phyloP scores from a whole-genome alignment of 306 rosid species.

The Erythrophleum fordii region DNA sequence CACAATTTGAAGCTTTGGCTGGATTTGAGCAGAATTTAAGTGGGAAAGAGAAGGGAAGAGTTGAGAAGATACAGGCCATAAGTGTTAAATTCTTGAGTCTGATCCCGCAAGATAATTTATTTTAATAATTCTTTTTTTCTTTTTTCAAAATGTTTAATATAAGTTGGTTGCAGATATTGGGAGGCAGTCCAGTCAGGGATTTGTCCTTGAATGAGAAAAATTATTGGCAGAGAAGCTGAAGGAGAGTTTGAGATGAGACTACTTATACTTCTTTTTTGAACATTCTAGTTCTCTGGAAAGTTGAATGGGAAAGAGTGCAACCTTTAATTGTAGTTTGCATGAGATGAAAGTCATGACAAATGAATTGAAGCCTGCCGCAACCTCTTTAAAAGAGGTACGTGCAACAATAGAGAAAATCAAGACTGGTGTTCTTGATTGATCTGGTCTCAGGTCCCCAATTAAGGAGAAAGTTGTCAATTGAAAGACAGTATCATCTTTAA shows the following conservation, averaged over 20 bases:
- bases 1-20: background rate
- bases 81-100: slow-evolving; percentile 33
- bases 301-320: slow-evolving; percentile 41
- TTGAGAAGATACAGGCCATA: slow-evolving; percentile 10
- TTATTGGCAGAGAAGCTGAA: slow-evolving; percentile 30
- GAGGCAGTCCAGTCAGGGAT: background rate
- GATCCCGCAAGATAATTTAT: slow-evolving; percentile 19
- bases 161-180: slow-evolving; percentile 14
- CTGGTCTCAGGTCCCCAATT: slow-evolving; percentile 24
- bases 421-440: slow-evolving; percentile 37
- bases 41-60: slow-evolving; percentile 16
- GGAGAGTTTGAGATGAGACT: slow-evolving; percentile 15
- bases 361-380: slow-evolving; percentile 37
- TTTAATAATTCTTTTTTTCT: slow-evolving; percentile 16
- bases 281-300: slow-evolving; percentile 39
- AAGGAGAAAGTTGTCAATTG: slow-evolving; percentile 33
- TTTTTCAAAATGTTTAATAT: slow-evolving; percentile 19
- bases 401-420: slow-evolving; percentile 34
- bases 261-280: slow-evolving; percentile 34
- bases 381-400: background rate
- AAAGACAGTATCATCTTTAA: slow-evolving; percentile 9
- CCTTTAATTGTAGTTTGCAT: slow-evolving; percentile 34
- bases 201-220: slow-evolving; percentile 21
- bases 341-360: slow-evolving; percentile 19
- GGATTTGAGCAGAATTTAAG: background rate